phyloP scores from a whole-genome alignment of 176 grass and related monocot genomes.

The Lolium perenne region DNA sequence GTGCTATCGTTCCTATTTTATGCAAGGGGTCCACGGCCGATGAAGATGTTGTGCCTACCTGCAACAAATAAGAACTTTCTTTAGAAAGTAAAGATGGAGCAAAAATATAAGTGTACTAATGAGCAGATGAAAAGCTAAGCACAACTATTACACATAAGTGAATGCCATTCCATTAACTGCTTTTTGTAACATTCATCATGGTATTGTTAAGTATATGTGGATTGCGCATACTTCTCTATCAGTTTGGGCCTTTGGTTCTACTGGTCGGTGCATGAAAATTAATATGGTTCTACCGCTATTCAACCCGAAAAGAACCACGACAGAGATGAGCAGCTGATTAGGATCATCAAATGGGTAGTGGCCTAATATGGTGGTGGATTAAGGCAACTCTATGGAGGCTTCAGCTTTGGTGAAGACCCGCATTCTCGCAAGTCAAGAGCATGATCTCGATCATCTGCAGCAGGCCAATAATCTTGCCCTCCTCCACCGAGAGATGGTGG shows the following conservation, averaged over 20 bases:
- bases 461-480: background rate
- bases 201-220: background rate
- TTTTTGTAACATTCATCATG: background rate
- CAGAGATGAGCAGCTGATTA: background rate
- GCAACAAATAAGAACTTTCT: constrained; percentile 32
- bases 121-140: constrained; percentile 6
- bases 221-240: background rate
- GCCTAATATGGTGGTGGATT: background rate
- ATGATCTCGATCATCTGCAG: background rate
- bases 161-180: background rate
- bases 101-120: constrained; percentile 3
- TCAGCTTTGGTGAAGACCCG: background rate
- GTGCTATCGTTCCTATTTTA: constrained; percentile 63
- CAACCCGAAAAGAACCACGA: background rate
- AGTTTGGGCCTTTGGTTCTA: background rate
- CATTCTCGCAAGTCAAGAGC: background rate
- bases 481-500: background rate
- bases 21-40: constrained; percentile 70
- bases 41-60: constrained; percentile 84
- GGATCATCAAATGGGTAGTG: background rate
- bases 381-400: background rate
- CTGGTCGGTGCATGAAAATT: background rate
- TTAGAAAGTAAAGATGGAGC: constrained; percentile 11
- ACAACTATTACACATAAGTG: background rate
- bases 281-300: background rate